phyloP scores from a whole-genome alignment of 2,329 filamentous ascomycete species.

The Pseudocercospora crystallina region DNA sequence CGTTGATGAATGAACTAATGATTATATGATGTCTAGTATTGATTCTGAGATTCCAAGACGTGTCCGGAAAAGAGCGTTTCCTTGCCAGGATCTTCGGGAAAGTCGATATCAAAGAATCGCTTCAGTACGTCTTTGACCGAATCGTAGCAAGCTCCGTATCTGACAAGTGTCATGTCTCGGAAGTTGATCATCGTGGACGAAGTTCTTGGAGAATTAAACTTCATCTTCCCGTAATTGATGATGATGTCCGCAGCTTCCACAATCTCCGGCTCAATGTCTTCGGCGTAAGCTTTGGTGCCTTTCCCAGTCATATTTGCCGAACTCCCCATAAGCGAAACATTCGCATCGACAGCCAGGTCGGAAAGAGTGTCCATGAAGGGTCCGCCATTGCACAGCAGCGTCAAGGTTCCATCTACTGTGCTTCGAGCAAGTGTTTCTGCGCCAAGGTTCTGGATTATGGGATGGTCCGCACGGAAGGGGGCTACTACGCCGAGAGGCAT shows the following conservation, averaged over 20 bases:
- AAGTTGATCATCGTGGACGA: conserved; percentile 10
- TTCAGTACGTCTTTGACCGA: conserved; percentile 3
- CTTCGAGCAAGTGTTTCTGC: neutral
- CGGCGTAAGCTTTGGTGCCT: conserved; percentile 7
- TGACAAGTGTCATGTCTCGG: neutral
- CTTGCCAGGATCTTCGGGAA: conserved; percentile 8
- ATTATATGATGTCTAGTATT: neutral
- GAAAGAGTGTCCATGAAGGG: conserved; percentile 8
- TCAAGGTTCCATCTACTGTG: conserved; percentile 1
- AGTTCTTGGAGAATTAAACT: conserved; percentile 1
- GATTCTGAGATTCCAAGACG: neutral
- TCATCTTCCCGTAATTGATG: conserved; percentile 9
- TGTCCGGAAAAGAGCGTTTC: conserved; percentile 3
- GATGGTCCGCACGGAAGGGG: conserved; percentile 5
- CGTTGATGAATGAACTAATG: neutral
- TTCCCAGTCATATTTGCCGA: conserved; percentile 10
- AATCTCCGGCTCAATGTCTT: conserved; percentile 9
- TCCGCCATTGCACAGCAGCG: conserved; percentile 8
- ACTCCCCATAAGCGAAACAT: conserved; percentile 5
- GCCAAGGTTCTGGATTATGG: conserved; percentile 4
- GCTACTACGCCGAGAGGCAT: conserved; percentile 6
- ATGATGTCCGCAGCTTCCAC: conserved; percentile 6
- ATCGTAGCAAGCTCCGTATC: conserved; percentile 7
- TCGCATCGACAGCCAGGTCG: conserved; percentile 1
- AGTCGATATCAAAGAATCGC: conserved; percentile 4